phyloP scores from a whole-genome alignment of 2,329 filamentous ascomycete species.

The Dryadomyces quercivorus region DNA sequence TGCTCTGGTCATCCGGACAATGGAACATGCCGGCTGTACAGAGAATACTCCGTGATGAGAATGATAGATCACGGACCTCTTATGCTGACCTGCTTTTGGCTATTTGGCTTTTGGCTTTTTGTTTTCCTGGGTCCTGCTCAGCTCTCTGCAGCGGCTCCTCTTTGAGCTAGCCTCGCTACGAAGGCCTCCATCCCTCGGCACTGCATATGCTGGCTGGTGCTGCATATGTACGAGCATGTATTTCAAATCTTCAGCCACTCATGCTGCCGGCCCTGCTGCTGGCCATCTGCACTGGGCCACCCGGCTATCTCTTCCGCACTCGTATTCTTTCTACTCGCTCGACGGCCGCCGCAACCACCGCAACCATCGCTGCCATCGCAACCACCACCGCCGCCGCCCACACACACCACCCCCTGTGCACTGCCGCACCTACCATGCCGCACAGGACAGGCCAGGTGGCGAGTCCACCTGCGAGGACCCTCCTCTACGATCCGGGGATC shows the following conservation, averaged over 20 bases:
- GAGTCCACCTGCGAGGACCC: conserved; percentile 1
- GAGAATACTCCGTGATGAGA: no score
- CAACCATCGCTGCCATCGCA: conserved; percentile 17
- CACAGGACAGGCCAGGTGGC: not conserved
- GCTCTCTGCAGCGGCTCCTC: conserved; percentile 14
- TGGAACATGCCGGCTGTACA: not conserved
- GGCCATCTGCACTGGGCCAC: not conserved
- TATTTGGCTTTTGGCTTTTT: no score
- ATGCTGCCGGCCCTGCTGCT: not conserved
- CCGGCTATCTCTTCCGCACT: no score
- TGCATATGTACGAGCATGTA: no score
- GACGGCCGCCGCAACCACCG: conserved; percentile 9
- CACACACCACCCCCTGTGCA: not conserved
- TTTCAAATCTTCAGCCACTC: not conserved
- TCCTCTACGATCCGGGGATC: conserved; percentile 8
- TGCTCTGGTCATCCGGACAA: not conserved
- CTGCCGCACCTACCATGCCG: not conserved
- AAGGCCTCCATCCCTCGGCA: no score
- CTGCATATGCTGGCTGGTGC: no score
- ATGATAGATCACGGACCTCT: no score
- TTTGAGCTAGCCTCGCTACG: no score
- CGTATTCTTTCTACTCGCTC: no score
- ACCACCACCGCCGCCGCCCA: not conserved
- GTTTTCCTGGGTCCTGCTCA: conserved; percentile 10
- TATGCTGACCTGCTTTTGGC: no score